Conservation (phyloP, 495 filamentous ascomycete species). For the Glarea lozoyensis region DNA sequence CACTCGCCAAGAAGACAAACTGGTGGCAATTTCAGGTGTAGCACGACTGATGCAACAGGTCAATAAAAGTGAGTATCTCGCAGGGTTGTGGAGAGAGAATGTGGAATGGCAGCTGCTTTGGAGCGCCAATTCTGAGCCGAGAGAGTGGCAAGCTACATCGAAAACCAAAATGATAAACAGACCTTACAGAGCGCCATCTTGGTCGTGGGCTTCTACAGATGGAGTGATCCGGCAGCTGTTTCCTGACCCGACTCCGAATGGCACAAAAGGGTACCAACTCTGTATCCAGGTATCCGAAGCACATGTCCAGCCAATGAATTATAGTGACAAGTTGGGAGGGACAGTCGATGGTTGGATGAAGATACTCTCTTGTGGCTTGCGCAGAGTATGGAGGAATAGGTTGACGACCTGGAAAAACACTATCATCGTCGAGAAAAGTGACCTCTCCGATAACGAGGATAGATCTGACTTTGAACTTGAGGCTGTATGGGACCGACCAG, state of each 20-base stretch:
- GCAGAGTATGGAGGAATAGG: neutral
- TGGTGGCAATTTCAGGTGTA: constrained; percentile 10
- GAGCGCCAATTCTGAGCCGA: neutral
- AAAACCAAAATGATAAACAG: neutral
- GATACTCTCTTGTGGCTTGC: neutral
- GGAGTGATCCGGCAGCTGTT: constrained; percentile 1
- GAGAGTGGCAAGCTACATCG: neutral
- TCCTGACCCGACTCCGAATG: constrained; percentile 1
- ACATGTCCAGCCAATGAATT: neutral
- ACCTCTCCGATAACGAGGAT: neutral
- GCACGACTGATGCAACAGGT: constrained; percentile 1
- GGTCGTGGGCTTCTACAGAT: constrained; percentile 8
- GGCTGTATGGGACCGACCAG: neutral
- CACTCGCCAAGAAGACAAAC: constrained; percentile 3
- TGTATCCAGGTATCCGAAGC: neutral
- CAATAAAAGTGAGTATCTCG: constrained; percentile 3
- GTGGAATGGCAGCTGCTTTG: constrained; percentile 4
- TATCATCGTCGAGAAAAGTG: neutral
- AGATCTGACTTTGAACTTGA: neutral
- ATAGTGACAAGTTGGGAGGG: neutral
- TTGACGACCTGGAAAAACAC: neutral
- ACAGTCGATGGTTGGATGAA: neutral
- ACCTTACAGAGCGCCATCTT: constrained; percentile 6
- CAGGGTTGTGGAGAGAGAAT: constrained; percentile 5
- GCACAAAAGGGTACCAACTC: neutral